A percentile compares a stretch with the other conserved stretches of the same genome.
These are phyloP conservation scores for Pseudocercospora fuligena DNA, from an alignment of 2,329 filamentous ascomycete species.

Conservation along the genomic window DNA sequence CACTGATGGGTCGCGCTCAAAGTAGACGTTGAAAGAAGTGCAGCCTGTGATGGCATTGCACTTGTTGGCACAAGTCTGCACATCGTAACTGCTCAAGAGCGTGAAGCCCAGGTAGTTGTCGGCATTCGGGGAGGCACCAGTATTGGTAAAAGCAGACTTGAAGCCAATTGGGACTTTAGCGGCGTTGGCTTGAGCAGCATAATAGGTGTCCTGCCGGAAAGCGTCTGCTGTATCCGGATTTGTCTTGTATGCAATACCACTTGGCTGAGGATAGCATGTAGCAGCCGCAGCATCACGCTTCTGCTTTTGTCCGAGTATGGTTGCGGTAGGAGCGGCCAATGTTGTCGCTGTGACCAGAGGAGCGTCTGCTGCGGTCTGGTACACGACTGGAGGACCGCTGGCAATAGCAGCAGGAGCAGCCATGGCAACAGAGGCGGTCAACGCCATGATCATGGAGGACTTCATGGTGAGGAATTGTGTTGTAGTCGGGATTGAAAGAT, in stretches of 20 bases:
- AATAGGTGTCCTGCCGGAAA: conserved; percentile 19
- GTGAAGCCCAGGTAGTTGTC: conserved; percentile 14
- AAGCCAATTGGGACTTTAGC: conserved; percentile 21
- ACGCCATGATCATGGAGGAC: not conserved
- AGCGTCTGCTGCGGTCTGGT: conserved; percentile 18
- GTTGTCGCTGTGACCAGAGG: conserved; percentile 20
- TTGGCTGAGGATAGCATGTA: conserved; percentile 19
- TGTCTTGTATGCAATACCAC: conserved; percentile 11
- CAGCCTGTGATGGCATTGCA: conserved; percentile 31
- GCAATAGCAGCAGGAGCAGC: conserved; percentile 2
- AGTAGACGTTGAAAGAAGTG: conserved; percentile 36
- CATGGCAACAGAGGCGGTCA: conserved; percentile 2
- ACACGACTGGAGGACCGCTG: conserved; percentile 19
- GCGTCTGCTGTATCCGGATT: conserved; percentile 13
- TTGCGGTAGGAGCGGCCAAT: conserved; percentile 10
- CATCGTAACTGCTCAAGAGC: conserved; percentile 26
- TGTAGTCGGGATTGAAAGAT: not conserved
- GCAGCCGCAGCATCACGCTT: conserved; percentile 14
- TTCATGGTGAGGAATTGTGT: not conserved
- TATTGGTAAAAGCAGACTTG: conserved; percentile 21
- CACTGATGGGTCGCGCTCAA: conserved; percentile 42
- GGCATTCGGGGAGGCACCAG: conserved; percentile 19
- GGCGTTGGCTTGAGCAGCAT: conserved; percentile 12
- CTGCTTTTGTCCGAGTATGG: not conserved
- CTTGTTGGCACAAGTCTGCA: conserved; percentile 25